phyloP scores from a whole-genome alignment of 2,329 filamentous ascomycete species.

The Eutypella sp. region DNA sequence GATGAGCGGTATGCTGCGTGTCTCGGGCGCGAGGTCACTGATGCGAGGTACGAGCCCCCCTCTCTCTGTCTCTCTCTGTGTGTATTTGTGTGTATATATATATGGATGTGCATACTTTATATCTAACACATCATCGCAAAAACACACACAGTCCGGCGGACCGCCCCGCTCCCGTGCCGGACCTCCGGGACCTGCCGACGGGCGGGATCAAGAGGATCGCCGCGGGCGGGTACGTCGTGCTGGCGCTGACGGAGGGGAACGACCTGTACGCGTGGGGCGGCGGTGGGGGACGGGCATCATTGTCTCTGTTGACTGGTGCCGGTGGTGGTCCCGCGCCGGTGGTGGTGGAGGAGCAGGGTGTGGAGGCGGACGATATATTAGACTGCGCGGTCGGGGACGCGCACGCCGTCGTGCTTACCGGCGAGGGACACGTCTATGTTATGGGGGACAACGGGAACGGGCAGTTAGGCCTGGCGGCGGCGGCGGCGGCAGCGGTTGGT shows the following conservation, averaged over 20 bases:
- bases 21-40: slow-evolving; percentile 46
- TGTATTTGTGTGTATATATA: slow-evolving; percentile 4
- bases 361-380: slow-evolving; percentile 46
- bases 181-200: slow-evolving; percentile 46
- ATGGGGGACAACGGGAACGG: slow-evolving; percentile 54
- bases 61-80: not conserved
- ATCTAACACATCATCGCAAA: too few species aligned
- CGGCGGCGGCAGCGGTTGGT: slow-evolving; percentile 9
- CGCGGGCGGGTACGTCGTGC: slow-evolving; percentile 52
- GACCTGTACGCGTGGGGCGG: slow-evolving; percentile 60
- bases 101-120: not conserved
- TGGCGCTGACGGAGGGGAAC: slow-evolving; percentile 52
- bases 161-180: slow-evolving; percentile 39
- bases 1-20: slow-evolving; percentile 54
- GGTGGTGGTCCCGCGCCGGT: slow-evolving; percentile 37
- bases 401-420: slow-evolving; percentile 53
- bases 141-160: slow-evolving; percentile 36
- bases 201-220: slow-evolving; percentile 49
- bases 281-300: slow-evolving; percentile 29
- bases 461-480: slow-evolving; percentile 47
- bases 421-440: slow-evolving; percentile 45
- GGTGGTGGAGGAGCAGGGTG: slow-evolving; percentile 39
- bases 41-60: slow-evolving; percentile 26
- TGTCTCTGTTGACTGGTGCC: slow-evolving; percentile 28
- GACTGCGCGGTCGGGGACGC: slow-evolving; percentile 55